Evolutionary conservation across 345 rosid genomes (phyloP).

Genomic region (Eucalyptus cladocalyx): DNA sequence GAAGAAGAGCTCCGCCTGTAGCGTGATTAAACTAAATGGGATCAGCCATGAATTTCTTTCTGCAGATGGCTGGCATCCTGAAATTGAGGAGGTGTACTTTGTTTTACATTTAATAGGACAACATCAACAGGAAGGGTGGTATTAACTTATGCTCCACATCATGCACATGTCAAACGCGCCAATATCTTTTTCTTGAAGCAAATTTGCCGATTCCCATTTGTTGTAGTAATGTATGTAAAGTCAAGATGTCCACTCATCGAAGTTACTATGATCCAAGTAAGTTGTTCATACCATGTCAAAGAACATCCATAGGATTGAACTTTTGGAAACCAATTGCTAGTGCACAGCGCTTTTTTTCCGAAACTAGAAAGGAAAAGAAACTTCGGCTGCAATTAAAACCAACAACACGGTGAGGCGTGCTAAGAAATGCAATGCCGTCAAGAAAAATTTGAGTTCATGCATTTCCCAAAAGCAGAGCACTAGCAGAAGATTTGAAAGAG

Average conservation of each 20-base stretch:
- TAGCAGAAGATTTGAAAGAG: not conserved
- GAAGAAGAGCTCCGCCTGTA: slow-evolving; percentile 40
- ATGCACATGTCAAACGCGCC: not conserved
- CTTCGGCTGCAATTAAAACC: not conserved
- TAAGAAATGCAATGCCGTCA: not conserved
- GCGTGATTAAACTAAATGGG: slow-evolving; percentile 34
- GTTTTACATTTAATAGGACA: slow-evolving; percentile 17
- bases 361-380: not conserved
- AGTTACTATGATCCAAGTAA: not conserved
- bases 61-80: slow-evolving; percentile 16
- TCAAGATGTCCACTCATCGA: not conserved
- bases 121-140: not conserved
- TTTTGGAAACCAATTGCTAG: not conserved
- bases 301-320: not conserved
- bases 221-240: not conserved
- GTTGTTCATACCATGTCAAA: not conserved
- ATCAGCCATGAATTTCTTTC: slow-evolving; percentile 16
- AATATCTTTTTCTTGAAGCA: not conserved
- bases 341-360: not conserved
- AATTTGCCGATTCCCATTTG: not conserved
- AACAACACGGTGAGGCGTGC: not conserved
- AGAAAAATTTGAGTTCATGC: not conserved
- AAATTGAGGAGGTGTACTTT: slow-evolving; percentile 12
- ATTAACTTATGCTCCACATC: not conserved
- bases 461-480: not conserved